Evolutionary conservation across 1,284 basidiomycete genomes (phyloP), one percentile per base, ranked within the genome.

Genomic region (Ustilago vetiveriae): DNA sequence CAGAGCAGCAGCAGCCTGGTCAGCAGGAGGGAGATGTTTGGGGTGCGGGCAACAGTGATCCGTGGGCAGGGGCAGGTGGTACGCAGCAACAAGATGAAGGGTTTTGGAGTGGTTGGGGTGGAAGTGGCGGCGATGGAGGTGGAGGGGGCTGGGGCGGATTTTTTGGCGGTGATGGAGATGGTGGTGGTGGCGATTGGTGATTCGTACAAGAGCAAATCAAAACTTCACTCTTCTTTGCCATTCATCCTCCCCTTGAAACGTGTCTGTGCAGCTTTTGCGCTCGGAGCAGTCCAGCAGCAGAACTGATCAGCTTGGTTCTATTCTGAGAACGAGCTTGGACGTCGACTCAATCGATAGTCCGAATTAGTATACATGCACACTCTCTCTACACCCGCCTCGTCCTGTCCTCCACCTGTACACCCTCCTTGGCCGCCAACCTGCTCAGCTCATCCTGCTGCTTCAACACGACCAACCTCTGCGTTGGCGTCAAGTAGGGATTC

Each of bases 121-220:
- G 45, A 2, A 36, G 24, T 16, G 22, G 36, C 17, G 49, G 27
- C 14, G 50, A 48, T 23, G 51, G 62, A 14, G 72, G 69, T 8
- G 59, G 63, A 21, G 66, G 63, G 17, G 63, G 67, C 11, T 63
- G 65, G 49, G 50, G 71, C 6, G 67, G 59, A 0, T 75, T 76
- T 50, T 72, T 74, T 40, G 69, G 59, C 24, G 62, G 57, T 26
- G 53, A 43, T 42, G 47, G 37, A 16, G 44, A 30, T 14, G 45
- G 49, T 24, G 57, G 60, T 4, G 55, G 53, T 33, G 39, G 68
- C 29, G 49, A 57, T 19, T 64, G 54, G 30, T 44, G 26, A 35
- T 21, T 14, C 7, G 10, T 6, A 10, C 4, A 13, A 22, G 19
- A 23, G 6, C 1, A 2, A 4, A n/a, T 16, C 19, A 7, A 27